Base-by-base conservation (phyloP, 352 stramenopile genomes). In the Labyrinthula sp. region DNA sequence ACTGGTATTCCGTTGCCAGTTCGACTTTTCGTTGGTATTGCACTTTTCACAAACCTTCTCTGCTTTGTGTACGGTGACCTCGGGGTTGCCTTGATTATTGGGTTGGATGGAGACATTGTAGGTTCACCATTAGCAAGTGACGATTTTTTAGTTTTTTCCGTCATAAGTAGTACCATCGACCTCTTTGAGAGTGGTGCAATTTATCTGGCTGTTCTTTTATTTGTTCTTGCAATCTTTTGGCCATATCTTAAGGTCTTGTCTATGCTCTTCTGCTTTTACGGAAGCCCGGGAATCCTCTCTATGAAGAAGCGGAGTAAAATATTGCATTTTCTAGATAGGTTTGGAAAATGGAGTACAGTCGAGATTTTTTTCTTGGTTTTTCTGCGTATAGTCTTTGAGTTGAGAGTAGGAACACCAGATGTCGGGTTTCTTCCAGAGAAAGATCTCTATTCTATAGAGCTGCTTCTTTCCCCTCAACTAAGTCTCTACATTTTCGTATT, bases 311-410 rank as follows among this genome's bases (percentile, higher is more conserved):
- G 40, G 29, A 18, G 40, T 22, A 17, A 24, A 0, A 10, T 48
- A 8, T 25, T 48, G 2, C n/a, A 10, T 3, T 5, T 5, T 12
- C 40, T 48, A 10, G 30, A 17, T 33, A 28, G 38, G 7, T 14
- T 48, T 5, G 33, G 15, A 10, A 48, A 48, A 33, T 48, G 40
- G 40, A 33, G 17, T 9, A 14, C 43, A 29, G 40, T 48, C 10
- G 40, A 48, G n/a, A 29, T 45, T 15, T 48, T 46, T 25, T 33
- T 48, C 27, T 29, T 48, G 29, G 20, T 48, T 7, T 24, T 48
- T 41, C 8, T 48, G 23, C n/a, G 29, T 15, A 18, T 24, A 20
- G 30, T 43, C 17, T 48, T 48, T 48, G 40, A 48, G 23, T 29
- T 48, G 8, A 20, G 30, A 15, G 6, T 48, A n/a, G 3, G 3